Conservation (phyloP, 805 yeast species). For the Lachancea quebecensis region DNA sequence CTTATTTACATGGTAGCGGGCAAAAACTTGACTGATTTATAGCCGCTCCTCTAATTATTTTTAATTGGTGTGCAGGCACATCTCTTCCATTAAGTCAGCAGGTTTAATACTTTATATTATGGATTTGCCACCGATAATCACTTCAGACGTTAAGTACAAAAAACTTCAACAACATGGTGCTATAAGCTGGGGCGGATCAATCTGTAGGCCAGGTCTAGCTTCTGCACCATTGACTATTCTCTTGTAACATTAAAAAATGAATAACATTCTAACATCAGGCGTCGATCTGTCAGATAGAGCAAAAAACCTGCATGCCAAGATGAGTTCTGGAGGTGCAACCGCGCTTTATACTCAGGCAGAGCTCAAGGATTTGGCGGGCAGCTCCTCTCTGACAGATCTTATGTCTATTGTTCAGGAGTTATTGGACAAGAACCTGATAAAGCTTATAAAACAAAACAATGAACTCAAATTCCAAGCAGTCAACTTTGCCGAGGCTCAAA, state of each 20-base stretch:
- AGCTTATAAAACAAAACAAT: conserved; percentile 60
- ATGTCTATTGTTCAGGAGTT: conserved; percentile 46
- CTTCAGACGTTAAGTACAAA: too few relatives aligned
- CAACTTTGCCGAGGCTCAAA: conserved; percentile 63
- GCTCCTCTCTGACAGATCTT: conserved; percentile 38
- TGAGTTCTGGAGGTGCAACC: conserved; percentile 47
- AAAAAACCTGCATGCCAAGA: conserved; percentile 49
- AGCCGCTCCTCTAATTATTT: too few relatives aligned
- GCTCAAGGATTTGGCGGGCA: conserved; percentile 44
- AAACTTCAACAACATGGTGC: too few relatives aligned
- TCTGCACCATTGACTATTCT: too few relatives aligned
- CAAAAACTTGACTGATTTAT: too few relatives aligned
- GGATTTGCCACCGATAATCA: too few relatives aligned
- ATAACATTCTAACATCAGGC: background rate
- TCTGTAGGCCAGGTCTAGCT: too few relatives aligned
- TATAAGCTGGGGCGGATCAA: too few relatives aligned
- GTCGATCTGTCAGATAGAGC: conserved; percentile 39
- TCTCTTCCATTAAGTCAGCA: too few relatives aligned
- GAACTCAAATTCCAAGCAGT: conserved; percentile 72
- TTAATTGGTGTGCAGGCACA: too few relatives aligned
- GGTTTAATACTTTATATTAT: too few relatives aligned
- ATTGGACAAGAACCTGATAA: conserved; percentile 53
- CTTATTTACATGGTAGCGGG: too few relatives aligned
- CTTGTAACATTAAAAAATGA: background rate
- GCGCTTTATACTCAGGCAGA: conserved; percentile 63